These are phyloP conservation scores for Pelargonium nanum DNA, from an alignment of 345 rosid genomes.

Conservation along the genomic window DNA sequence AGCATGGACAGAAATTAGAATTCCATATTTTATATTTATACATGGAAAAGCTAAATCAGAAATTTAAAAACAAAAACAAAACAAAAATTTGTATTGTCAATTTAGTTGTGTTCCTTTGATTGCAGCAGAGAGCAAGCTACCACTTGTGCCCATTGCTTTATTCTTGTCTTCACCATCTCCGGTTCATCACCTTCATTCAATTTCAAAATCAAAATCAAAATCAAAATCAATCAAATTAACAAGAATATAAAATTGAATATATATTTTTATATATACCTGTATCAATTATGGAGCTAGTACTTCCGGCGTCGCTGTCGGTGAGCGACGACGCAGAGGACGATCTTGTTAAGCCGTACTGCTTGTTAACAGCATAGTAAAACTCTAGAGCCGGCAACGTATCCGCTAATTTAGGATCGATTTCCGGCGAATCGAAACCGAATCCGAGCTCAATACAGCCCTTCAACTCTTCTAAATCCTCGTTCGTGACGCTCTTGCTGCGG, in stretches of 20 bases:
- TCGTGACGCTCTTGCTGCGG: constrained; percentile 48
- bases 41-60: too few relatives aligned
- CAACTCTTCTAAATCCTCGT: constrained; percentile 77
- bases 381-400: constrained; percentile 68
- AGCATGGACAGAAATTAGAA: too few relatives aligned
- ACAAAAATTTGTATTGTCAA: too few relatives aligned
- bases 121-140: constrained; percentile 78
- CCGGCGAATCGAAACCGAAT: constrained; percentile 75
- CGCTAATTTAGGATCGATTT: constrained; percentile 52
- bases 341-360: constrained; percentile 51
- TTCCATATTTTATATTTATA: too few relatives aligned
- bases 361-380: constrained; percentile 61
- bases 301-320: constrained; percentile 35
- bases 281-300: constrained; percentile 37
- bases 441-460: constrained; percentile 79
- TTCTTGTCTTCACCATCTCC: constrained; percentile 50
- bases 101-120: too few relatives aligned
- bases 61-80: too few relatives aligned
- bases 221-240: not conserved
- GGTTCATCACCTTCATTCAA: constrained; percentile 50
- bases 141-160: constrained; percentile 84
- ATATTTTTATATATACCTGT: constrained; percentile 27
- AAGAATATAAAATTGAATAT: not conserved
- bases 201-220: not conserved
- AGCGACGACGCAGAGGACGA: constrained; percentile 32